Base-by-base conservation (phyloP, 164 flowering plant species). In the Vitis riparia region DNA sequence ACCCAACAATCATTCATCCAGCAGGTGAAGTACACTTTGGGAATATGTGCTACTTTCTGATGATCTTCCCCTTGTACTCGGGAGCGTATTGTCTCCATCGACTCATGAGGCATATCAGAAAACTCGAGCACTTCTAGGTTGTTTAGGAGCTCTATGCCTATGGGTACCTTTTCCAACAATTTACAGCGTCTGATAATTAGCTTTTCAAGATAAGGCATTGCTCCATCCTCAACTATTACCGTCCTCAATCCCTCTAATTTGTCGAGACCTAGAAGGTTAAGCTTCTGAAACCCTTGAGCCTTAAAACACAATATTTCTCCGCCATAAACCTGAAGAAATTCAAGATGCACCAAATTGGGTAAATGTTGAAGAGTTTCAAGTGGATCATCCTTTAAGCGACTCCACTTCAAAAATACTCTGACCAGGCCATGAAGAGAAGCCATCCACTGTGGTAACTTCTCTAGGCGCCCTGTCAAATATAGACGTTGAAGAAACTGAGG, bases 281-380 rank as follows among this genome's bases (percentile, higher is more conserved):
- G 73, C 55, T 52, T 81, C 15, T 51, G 64, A 56, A 79, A 79
- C 11, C 69, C 60, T 17, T 72, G 71, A 0, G 61, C 67, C 59
- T 59, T 62, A 58, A 79, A 81, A 47, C 65, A 55, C 56, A 80
- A 30, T 9, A 12, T 19, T 8, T 77, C 69, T 29, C 81, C 81
- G 6, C 51, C 71, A 51, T 73, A 78, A n/a, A 68, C 84, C 0
- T 55, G 11, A 2, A 29, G 16, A 11, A 80, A 70, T 3, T 59
- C 71, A 12, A 83, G 74, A 15, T 73, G 62, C 3, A 67, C 69
- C 13, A 83, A 62, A 52, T 74, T 79, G 12, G 80, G 80, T 68
- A 83, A 30, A 23, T 49, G 67, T 63, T 77, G 73, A 11, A 83
- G 81, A 7, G 4, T 29, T 19, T 63, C 51, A 7, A 80, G 67